Percentiles rank a stretch among this genome's conserved stretches.
phyloP scores from a whole-genome alignment of 1,284 basidiomycete genomes.

The Fomitopsis schrenkii region DNA sequence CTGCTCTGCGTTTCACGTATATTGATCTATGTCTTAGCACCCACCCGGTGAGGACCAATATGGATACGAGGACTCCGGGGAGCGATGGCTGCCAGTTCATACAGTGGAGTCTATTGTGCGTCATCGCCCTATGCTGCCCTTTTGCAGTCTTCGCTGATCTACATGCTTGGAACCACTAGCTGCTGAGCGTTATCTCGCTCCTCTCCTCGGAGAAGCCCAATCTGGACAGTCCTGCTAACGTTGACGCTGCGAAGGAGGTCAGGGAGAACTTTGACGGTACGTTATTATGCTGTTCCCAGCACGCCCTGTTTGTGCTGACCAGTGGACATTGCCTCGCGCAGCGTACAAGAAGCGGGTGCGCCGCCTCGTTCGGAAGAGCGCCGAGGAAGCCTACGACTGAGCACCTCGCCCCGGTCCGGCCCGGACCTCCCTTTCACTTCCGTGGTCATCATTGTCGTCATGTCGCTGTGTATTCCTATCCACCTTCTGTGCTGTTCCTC shows the following conservation, averaged over 20 bases:
- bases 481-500: not conserved
- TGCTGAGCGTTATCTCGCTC: conserved; percentile 94
- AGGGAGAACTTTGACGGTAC: conserved; percentile 68
- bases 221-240: conserved; percentile 94
- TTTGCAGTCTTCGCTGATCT: conserved; percentile 5
- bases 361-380: conserved; percentile 76
- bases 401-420: not conserved
- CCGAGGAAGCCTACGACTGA: conserved; percentile 81
- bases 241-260: conserved; percentile 93
- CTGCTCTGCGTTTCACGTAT: conserved; percentile 1
- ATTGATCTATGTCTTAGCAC: conserved; percentile 51
- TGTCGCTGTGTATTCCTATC: conserved; percentile 3
- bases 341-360: conserved; percentile 94
- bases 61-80: conserved; percentile 96
- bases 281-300: conserved; percentile 19
- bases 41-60: conserved; percentile 97
- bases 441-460: conserved; percentile 5
- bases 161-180: conserved; percentile 40
- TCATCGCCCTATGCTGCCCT: conserved; percentile 13
- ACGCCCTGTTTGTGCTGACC: not conserved
- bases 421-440: conserved; percentile 2
- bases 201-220: conserved; percentile 92
- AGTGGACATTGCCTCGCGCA: conserved; percentile 16
- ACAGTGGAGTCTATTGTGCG: conserved; percentile 95
- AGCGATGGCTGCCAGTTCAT: conserved; percentile 98